Percentiles rank a stretch among this genome's conserved stretches.
These are phyloP conservation scores for Casuarina glauca DNA, from an alignment of 306 rosid genomes.

Conservation along the genomic window DNA sequence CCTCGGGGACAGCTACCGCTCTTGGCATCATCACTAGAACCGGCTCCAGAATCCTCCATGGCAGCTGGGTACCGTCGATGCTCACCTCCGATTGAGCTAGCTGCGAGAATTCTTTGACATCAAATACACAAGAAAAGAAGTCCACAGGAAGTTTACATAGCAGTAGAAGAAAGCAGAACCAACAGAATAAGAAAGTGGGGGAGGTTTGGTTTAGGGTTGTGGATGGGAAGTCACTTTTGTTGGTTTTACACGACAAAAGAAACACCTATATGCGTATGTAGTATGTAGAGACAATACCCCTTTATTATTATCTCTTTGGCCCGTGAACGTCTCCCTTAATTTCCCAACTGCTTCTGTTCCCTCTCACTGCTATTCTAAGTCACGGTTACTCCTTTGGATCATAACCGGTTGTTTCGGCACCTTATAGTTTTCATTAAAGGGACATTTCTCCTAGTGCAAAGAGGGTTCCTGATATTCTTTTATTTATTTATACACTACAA, in stretches of 20 bases:
- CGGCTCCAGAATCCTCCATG: conserved; percentile 63
- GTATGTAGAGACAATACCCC: conserved; percentile 14
- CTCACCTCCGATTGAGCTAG: background rate
- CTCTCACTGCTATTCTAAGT: conserved; percentile 16
- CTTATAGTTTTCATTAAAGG: conserved; percentile 57
- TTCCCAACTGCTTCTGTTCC: conserved; percentile 26
- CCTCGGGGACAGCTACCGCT: conserved; percentile 61
- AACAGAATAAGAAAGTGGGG: conserved; percentile 40
- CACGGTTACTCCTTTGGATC: conserved; percentile 32
- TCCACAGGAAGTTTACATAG: conserved; percentile 51
- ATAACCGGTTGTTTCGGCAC: conserved; percentile 19
- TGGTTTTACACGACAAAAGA: conserved; percentile 92
- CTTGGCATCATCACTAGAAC: conserved; percentile 47
- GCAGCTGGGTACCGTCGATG: background rate
- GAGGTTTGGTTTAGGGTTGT: conserved; percentile 92
- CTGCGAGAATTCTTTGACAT: conserved; percentile 35
- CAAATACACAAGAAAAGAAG: conserved; percentile 34
- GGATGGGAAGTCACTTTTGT: conserved; percentile 99
- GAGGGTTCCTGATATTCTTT: conserved; percentile 32
- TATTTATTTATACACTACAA: background rate
- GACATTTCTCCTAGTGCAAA: conserved; percentile 62
- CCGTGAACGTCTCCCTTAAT: conserved; percentile 24
- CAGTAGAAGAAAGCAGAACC: background rate
- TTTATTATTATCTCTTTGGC: conserved; percentile 28
- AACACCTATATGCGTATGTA: conserved; percentile 28